Evolutionary conservation across 2,329 filamentous ascomycete species (phyloP).

Genomic region (Fusarium cicatricum): DNA sequence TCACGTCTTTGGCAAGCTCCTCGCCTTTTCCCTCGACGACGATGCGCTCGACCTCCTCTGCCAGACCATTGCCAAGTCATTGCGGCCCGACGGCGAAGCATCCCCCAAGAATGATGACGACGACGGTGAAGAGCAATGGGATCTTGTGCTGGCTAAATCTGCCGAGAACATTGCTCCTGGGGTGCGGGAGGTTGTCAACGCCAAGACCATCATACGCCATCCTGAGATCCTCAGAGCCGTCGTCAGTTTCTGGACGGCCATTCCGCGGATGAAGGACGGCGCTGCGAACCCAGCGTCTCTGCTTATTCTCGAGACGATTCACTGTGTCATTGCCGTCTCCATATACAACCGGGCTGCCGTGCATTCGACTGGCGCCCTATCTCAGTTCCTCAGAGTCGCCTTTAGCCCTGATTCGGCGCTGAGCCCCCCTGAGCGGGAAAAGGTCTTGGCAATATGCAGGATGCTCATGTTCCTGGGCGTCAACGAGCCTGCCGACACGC

Average conservation of each 20-base stretch:
- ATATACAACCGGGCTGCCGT: slow-evolving; percentile 74
- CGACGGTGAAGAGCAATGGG: slow-evolving; percentile 51
- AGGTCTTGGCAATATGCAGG: slow-evolving; percentile 73
- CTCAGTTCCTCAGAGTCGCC: slow-evolving; percentile 69
- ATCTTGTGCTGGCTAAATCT: slow-evolving; percentile 49
- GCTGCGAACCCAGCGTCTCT: slow-evolving; percentile 64
- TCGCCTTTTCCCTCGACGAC: slow-evolving; percentile 83
- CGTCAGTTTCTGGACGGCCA: slow-evolving; percentile 69
- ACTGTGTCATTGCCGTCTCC: slow-evolving; percentile 65
- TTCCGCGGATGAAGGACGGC: slow-evolving; percentile 57
- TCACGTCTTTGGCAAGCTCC: slow-evolving; percentile 82
- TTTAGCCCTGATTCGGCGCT: slow-evolving; percentile 63
- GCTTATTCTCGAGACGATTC: slow-evolving; percentile 71
- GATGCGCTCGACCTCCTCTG: slow-evolving; percentile 77
- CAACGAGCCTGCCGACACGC: slow-evolving; percentile 81
- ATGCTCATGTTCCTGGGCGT: slow-evolving; percentile 79
- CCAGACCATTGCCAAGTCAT: slow-evolving; percentile 54
- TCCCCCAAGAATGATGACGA: slow-evolving; percentile 38
- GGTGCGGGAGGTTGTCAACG: slow-evolving; percentile 59
- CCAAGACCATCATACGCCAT: slow-evolving; percentile 63
- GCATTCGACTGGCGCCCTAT: slow-evolving; percentile 76
- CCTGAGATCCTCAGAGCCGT: slow-evolving; percentile 70
- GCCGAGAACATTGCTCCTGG: slow-evolving; percentile 49
- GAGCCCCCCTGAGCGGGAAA: slow-evolving; percentile 61
- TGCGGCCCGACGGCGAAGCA: slow-evolving; percentile 45